These are phyloP conservation scores for Fomitopsis pinicola DNA, from an alignment of 1,284 basidiomycete genomes.

Conservation along the genomic window DNA sequence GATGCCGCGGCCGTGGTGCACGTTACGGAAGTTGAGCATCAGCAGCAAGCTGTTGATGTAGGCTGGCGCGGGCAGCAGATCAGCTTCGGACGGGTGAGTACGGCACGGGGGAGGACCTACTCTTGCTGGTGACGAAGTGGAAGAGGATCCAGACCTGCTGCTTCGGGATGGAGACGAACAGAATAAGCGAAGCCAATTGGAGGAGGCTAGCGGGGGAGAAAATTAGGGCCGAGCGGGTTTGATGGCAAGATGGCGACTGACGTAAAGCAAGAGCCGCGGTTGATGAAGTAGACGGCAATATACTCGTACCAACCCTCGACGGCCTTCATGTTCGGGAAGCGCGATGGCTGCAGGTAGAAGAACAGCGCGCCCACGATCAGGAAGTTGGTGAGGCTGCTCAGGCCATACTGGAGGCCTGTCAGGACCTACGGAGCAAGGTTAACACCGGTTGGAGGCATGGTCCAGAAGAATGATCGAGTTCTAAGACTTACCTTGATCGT, in stretches of 20 bases:
- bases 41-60: conserved; percentile 23
- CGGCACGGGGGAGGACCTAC: conserved; percentile 16
- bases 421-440: conserved; percentile 15
- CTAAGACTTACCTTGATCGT: conserved; percentile 11
- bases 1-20: conserved; percentile 28
- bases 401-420: conserved; percentile 18
- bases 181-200: conserved; percentile 21
- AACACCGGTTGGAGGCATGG: too few relatives aligned
- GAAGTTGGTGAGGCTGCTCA: conserved; percentile 20
- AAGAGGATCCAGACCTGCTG: conserved; percentile 32
- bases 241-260: conserved; percentile 6
- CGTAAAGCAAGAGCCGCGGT: conserved; percentile 29
- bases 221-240: not conserved
- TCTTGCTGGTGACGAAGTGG: conserved; percentile 32
- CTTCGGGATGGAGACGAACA: conserved; percentile 28
- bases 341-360: conserved; percentile 23
- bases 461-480: too few relatives aligned
- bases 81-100: not conserved
- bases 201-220: conserved; percentile 9
- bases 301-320: conserved; percentile 14
- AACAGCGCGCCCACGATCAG: conserved; percentile 25
- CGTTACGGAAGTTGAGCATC: conserved; percentile 31
- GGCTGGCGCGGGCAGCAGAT: conserved; percentile 4
- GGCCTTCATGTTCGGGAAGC: conserved; percentile 22
- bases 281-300: conserved; percentile 18